A percentile compares a stretch with the other conserved stretches of the same genome.
phyloP scores from a whole-genome alignment of 2,329 filamentous ascomycete genomes.

The Diaporthe capsici region DNA sequence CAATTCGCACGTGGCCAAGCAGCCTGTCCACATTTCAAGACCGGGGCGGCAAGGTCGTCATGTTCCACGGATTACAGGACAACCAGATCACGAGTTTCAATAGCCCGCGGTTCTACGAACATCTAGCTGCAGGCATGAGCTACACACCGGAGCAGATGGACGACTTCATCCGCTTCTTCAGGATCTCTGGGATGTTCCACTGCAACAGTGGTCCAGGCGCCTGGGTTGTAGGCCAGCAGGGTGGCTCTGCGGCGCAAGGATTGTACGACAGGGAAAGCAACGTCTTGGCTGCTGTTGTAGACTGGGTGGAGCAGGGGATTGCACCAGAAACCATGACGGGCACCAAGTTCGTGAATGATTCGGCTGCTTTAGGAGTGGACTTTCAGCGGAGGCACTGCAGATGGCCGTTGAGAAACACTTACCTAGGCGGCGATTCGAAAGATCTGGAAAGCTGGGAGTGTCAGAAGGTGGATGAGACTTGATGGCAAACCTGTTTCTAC shows the following conservation, averaged over 20 bases:
- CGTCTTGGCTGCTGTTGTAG: slow-evolving; percentile 59
- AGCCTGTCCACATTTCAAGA: slow-evolving; percentile 53
- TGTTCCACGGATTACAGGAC: slow-evolving; percentile 60
- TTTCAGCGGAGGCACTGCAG: slow-evolving; percentile 43
- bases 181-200: slow-evolving; percentile 66
- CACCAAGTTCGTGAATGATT: slow-evolving; percentile 41
- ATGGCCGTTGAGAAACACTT: slow-evolving; percentile 42
- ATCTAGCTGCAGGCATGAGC: slow-evolving; percentile 59
- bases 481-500: too few species aligned
- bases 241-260: slow-evolving; percentile 37
- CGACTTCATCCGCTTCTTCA: slow-evolving; percentile 65
- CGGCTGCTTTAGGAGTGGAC: slow-evolving; percentile 31
- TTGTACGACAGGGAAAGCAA: slow-evolving; percentile 56
- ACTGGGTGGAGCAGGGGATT: slow-evolving; percentile 60
- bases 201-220: slow-evolving; percentile 62
- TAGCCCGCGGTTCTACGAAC: slow-evolving; percentile 62
- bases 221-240: slow-evolving; percentile 47
- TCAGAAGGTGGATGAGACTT: background rate
- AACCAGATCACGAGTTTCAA: slow-evolving; percentile 59
- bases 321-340: slow-evolving; percentile 55
- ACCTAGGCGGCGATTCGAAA: slow-evolving; percentile 39
- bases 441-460: slow-evolving; percentile 43
- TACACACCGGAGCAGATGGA: slow-evolving; percentile 53
- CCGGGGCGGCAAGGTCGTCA: slow-evolving; percentile 61
- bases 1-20: slow-evolving; percentile 50